These are phyloP conservation scores for Podaxis carcinomalis DNA, from an alignment of 768 basidiomycete species.

Conservation along the genomic window DNA sequence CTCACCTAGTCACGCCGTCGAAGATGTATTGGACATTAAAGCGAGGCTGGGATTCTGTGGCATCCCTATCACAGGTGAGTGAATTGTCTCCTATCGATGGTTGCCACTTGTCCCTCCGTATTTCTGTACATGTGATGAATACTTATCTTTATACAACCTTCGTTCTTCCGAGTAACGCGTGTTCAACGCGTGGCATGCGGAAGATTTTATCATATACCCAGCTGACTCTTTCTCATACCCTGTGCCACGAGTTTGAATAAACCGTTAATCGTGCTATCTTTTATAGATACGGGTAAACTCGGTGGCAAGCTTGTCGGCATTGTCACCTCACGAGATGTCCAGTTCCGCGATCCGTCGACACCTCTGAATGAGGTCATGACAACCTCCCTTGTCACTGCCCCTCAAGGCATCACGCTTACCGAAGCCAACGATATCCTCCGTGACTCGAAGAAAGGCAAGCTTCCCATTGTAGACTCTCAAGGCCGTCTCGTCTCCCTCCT, in stretches of 20 bases:
- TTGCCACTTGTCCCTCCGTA: not conserved
- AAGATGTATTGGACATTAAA: constrained; percentile 93
- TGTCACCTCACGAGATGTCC: constrained; percentile 93
- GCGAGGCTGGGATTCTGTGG: constrained; percentile 90
- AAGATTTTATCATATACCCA: constrained; percentile 31
- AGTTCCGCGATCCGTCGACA: constrained; percentile 72
- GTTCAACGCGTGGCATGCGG: constrained; percentile 68
- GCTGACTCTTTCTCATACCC: constrained; percentile 29
- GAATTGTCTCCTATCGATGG: not conserved
- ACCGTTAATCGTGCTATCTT: not conserved
- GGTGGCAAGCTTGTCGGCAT: constrained; percentile 95
- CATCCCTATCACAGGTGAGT: constrained; percentile 94
- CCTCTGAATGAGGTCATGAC: constrained; percentile 88
- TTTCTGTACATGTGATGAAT: constrained; percentile 37
- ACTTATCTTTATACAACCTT: constrained; percentile 61
- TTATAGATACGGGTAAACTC: constrained; percentile 74
- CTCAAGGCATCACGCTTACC: constrained; percentile 80
- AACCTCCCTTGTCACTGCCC: constrained; percentile 79
- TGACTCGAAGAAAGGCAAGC: constrained; percentile 96
- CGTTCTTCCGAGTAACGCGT: constrained; percentile 86
- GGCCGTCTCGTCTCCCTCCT: constrained; percentile 72
- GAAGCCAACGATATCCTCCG: constrained; percentile 95
- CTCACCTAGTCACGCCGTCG: constrained; percentile 70
- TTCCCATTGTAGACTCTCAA: constrained; percentile 59
- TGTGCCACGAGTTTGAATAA: not conserved